Conservation (phyloP, 306 rosid genomes). For the Quercus wislizeni region DNA sequence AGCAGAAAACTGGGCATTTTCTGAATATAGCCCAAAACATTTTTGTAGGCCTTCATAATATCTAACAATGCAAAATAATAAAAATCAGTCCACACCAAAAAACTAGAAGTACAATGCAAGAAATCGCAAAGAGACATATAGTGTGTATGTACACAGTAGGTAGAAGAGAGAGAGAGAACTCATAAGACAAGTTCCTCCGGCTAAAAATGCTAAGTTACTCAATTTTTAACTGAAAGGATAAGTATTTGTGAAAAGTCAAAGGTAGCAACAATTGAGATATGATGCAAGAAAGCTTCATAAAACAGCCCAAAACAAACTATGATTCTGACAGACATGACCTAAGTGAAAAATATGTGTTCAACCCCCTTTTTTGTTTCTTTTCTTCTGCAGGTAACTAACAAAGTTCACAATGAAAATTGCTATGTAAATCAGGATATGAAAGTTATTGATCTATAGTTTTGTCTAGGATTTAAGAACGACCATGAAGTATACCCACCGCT, state of each 20-base stretch:
- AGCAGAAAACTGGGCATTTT: slow-evolving; percentile 58
- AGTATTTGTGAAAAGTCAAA: not conserved
- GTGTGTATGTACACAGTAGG: not conserved
- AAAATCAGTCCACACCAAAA: slow-evolving; percentile 13
- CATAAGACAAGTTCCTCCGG: not conserved
- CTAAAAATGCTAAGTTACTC: not conserved
- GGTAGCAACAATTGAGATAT: not conserved
- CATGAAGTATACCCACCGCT: no score
- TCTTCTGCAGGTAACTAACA: not conserved
- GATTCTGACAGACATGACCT: not conserved
- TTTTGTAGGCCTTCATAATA: slow-evolving; percentile 94
- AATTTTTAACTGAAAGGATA: not conserved
- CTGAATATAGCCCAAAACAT: slow-evolving; percentile 74
- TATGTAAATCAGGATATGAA: not conserved
- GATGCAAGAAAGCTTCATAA: not conserved
- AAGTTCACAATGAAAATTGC: not conserved
- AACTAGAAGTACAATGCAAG: not conserved
- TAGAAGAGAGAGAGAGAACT: not conserved
- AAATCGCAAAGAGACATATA: slow-evolving; percentile 7
- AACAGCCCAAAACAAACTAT: not conserved
- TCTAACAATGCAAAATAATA: slow-evolving; percentile 39
- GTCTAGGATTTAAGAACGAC: not conserved
- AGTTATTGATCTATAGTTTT: not conserved
- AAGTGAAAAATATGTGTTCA: not conserved
- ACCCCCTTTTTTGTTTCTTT: not conserved